Base-by-base conservation (phyloP, 1,284 basidiomycete genomes). In the Inonotus obliquus region DNA sequence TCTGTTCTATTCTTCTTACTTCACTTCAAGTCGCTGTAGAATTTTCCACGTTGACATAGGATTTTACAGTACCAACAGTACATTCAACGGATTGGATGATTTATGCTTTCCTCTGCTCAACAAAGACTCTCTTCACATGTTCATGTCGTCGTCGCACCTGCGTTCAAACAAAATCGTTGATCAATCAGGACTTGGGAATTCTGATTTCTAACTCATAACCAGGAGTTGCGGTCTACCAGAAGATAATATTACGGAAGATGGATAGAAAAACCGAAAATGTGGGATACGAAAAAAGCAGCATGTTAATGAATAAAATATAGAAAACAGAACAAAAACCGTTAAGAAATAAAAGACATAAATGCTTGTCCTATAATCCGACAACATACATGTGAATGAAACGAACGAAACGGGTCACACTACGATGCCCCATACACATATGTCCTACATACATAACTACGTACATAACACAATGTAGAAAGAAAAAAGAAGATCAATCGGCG, bases 401-500 rank as follows among this genome's bases (percentile, higher is more conserved):
- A 38, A 47, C 32, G 32, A 32, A 32, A 32, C 32, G 21, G 29
- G 49, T 23, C 45, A 17, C 23, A 48, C 32, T 38, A 48, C 37
- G 41, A 17, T 52, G 17, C 29, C 53, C 39, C 23, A 29, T 49
- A 29, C 48, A 44, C 48, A 21, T 23, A 23, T n/a, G 41, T n/a
- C 4, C 54, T 23, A 49, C 23, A 23, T 49, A n/a, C 14, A 32
- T 32, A n/a, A n/a, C n/a, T n/a, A n/a, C n/a, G n/a, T n/a, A n/a
- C n/a, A n/a, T n/a, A n/a, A n/a, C n/a, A n/a, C n/a, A n/a, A 32
- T 32, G 32, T 32, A 32, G 32, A 32, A 32, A 17, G 27, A 54
- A 25, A 32, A 17, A 25, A 21, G 32, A 32, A 13, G 44, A 59
- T 77, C 67, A 88, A 67, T 87, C 86, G 58, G 94, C 94, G 71